Evolutionary conservation across 345 rosid species (phyloP).

Genomic region (Populus davidiana): DNA sequence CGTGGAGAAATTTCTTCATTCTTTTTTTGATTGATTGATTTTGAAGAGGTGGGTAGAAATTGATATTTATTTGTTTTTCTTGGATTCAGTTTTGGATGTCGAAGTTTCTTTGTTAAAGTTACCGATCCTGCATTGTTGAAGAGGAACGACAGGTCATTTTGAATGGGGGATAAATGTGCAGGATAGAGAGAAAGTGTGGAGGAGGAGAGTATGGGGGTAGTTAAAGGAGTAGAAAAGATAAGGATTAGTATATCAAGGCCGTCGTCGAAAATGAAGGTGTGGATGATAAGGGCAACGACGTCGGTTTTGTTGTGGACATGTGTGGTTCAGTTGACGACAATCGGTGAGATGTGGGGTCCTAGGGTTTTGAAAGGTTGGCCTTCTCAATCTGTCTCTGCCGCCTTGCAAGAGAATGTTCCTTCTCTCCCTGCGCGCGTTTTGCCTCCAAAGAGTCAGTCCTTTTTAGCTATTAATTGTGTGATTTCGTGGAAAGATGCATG

Average conservation of each 20-base stretch:
- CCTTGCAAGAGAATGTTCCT: constrained; percentile 39
- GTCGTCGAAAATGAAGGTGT: constrained; percentile 60
- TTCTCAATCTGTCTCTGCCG: constrained; percentile 39
- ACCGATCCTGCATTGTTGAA: constrained; percentile 32
- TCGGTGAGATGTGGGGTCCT: constrained; percentile 93
- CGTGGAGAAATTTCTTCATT: background rate
- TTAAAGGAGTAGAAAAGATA: constrained; percentile 44
- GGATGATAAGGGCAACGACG: constrained; percentile 89
- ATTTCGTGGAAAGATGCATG: background rate
- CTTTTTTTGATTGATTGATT: background rate
- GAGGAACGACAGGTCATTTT: constrained; percentile 5
- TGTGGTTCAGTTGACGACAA: constrained; percentile 75
- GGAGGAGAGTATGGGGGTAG: constrained; percentile 36
- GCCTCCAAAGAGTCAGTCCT: constrained; percentile 77
- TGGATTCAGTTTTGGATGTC: background rate
- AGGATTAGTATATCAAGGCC: constrained; percentile 26
- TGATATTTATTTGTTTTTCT: background rate
- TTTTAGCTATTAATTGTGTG: background rate
- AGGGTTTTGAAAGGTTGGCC: constrained; percentile 83
- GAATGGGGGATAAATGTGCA: constrained; percentile 41
- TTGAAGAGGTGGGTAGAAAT: background rate
- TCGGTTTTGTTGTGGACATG: constrained; percentile 94
- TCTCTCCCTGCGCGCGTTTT: constrained; percentile 40
- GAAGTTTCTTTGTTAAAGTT: background rate
- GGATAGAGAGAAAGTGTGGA: constrained; percentile 36